Evolutionary conservation across 345 rosid species (phyloP), one percentile per base, ranked within the genome.

Genomic region (Raphanus sativus): DNA sequence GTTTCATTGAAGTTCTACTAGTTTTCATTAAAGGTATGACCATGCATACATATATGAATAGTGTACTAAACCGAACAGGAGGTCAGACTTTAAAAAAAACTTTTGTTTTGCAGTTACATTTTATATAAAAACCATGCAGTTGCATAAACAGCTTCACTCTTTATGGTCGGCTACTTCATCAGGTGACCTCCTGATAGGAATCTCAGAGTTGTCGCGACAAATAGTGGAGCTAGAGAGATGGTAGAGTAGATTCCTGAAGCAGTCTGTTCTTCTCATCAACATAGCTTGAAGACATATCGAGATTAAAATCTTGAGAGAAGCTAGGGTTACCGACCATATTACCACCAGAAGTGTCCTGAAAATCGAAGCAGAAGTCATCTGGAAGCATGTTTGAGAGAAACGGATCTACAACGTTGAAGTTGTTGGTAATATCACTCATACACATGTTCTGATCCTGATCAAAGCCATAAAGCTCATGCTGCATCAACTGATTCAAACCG

Each of bases 371-470:
- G 10, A 55, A 33, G 7, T 32, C 21, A 42, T 12, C 50, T 6
- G 40, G 6, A 36, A 36, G 8, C 6, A 36, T 36, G 56, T 10
- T 36, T 28, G 78, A 58, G 40, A 65, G 8, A 1, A 9, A 38
- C 12, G 33, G 32, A 65, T 34, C 56, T 15, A 10, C 30, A 13
- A 42, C 40, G 2, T 59, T 75, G 50, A 1, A 9, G 11, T 0
- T 67, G 48, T 59, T 67, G 34, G 24, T 67, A 4, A 30, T 38
- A n/a, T 21, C 24, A 40, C 33, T 17, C 50, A 17, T 30, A 24
- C 17, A 3, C 61, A 59, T 67, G 62, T 32, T 60, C 33, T 58
- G 67, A 66, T 59, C 67, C 33, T 58, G 67, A 66, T 59, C 67
- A 59, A n/a, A 58, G 67, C 60, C 73, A 32, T 5, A 24, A 32